Evolutionary conservation across 2,329 filamentous ascomycete genomes (phyloP).

Genomic region (Pseudomassariella vexata): DNA sequence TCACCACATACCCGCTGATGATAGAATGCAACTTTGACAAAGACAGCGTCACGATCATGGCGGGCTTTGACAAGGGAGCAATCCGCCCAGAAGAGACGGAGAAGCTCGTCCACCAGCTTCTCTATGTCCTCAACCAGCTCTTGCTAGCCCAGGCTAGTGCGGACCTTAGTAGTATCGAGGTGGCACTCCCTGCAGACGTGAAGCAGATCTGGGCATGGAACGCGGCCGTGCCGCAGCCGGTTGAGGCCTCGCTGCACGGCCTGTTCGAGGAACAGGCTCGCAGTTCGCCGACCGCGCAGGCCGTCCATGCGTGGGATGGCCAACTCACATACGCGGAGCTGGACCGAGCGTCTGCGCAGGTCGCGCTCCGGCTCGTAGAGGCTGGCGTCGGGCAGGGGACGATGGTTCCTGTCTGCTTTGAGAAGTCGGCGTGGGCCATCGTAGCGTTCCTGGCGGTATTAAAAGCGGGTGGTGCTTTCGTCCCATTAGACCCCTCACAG

Average conservation of each 20-base stretch:
- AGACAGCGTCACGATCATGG: not conserved
- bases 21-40: not conserved
- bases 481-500: slow-evolving; percentile 30
- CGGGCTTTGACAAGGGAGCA: slow-evolving; percentile 6
- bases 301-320: slow-evolving; percentile 23
- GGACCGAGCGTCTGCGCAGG: slow-evolving; percentile 15
- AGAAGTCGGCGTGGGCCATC: slow-evolving; percentile 27
- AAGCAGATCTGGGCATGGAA: slow-evolving; percentile 4
- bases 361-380: slow-evolving; percentile 16
- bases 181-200: too few relatives aligned
- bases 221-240: not conserved
- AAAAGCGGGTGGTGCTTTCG: slow-evolving; percentile 26
- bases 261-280: not conserved
- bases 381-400: slow-evolving; percentile 20
- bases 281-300: slow-evolving; percentile 3
- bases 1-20: not conserved
- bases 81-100: slow-evolving; percentile 7
- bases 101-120: slow-evolving; percentile 9
- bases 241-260: slow-evolving; percentile 1
- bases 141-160: too few relatives aligned
- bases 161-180: too few relatives aligned
- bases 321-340: slow-evolving; percentile 23
- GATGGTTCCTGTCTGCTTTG: slow-evolving; percentile 27
- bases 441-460: slow-evolving; percentile 27
- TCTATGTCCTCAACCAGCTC: too few relatives aligned